Evolutionary conservation across 805 yeast genomes (phyloP), one percentile per base, ranked within the genome.

Genomic region (Komagataella populi): DNA sequence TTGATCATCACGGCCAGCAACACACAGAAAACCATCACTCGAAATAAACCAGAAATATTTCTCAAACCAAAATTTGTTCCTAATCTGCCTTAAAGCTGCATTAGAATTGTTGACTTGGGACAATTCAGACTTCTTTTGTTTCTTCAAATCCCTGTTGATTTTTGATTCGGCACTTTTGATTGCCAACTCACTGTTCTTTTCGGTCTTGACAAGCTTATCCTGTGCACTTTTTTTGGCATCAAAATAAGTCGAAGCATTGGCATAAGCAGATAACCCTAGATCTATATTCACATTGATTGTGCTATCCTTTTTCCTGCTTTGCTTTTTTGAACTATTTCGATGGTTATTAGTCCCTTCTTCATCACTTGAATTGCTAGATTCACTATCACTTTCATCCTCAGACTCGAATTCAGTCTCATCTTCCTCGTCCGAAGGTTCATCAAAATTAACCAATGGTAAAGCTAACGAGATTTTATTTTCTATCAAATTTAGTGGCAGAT

Each of bases 11-110:
- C 88, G 80, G 1, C 97, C 98, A 48, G 90, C 88, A 51, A 93
- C 65, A 53, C 95, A 85, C 49, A 93, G 68, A 60, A 85, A 89
- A 0, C 93, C 90, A 61, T 91, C 98, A 56, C 83, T 81, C 0
- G 96, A 78, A n/a, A 90, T 71, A 61, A 93, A 93, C 99, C 99
- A 93, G 60, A 74, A 80, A 64, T 83, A 91, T 65, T 91, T 93
- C 63, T 93, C 99, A 69, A 93, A 93, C 87, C 96, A 90, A 62
- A 72, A 83, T 48, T 87, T 88, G 4, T 77, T 72, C 48, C 97
- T 75, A 36, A 85, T 69, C 44, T 77, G 80, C 55, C 77, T 81
- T 52, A 84, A 67, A 23, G 61, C 67, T 20, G 59, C 55, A 12
- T 50, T 44, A 7, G 47, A 45, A n/a, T 45, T 45, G n/a, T 22